phyloP scores from a whole-genome alignment of 2,329 filamentous ascomycete species.

The Pyrenophora graminea region DNA sequence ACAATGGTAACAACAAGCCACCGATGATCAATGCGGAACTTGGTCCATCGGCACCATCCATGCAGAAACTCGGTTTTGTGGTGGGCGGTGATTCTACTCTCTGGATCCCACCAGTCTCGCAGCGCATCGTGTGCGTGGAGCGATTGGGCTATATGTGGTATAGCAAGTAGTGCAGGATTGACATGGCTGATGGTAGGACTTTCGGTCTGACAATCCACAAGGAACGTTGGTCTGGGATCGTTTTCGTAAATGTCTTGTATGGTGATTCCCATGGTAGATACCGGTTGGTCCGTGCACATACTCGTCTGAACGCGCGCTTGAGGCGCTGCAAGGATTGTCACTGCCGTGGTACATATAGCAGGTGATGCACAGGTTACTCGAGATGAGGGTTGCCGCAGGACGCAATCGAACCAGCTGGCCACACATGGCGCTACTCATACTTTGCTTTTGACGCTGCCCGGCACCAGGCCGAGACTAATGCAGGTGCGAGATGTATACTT shows the following conservation, averaged over 20 bases:
- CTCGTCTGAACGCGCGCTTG: neutral
- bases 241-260: slow-evolving; percentile 15
- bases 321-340: too few relatives aligned
- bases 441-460: neutral
- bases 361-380: neutral
- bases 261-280: slow-evolving; percentile 14
- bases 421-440: neutral
- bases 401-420: neutral
- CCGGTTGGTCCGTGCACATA: too few relatives aligned
- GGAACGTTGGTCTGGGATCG: slow-evolving; percentile 19
- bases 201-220: slow-evolving; percentile 13
- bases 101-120: slow-evolving; percentile 21
- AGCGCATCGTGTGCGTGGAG: slow-evolving; percentile 9
- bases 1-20: slow-evolving; percentile 12
- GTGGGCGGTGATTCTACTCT: slow-evolving; percentile 6
- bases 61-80: slow-evolving; percentile 12
- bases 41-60: slow-evolving; percentile 15
- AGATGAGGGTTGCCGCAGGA: slow-evolving; percentile 4
- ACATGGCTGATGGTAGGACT: slow-evolving; percentile 10
- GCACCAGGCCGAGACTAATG: slow-evolving; percentile 7
- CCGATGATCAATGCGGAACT: slow-evolving; percentile 10
- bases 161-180: slow-evolving; percentile 14
- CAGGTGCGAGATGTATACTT: neutral
- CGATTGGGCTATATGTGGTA: slow-evolving; percentile 9
- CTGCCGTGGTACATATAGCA: neutral